Conservation (phyloP, 176 grass and related monocot species). For the Alopecurus myosuroides region DNA sequence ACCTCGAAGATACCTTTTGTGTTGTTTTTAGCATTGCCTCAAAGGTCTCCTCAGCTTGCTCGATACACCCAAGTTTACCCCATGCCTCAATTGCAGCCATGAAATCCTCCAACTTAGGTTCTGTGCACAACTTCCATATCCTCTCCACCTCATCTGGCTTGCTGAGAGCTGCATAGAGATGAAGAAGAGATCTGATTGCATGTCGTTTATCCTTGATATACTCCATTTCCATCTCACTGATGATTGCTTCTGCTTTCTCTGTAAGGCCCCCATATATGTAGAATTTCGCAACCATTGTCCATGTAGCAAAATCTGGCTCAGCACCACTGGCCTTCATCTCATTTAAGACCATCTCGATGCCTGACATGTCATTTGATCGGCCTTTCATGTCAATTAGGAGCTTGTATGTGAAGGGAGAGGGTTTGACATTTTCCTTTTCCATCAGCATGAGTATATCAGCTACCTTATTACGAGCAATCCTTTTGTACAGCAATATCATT, state of each 20-base stretch:
- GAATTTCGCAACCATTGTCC: conserved; percentile 38
- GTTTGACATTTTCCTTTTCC: conserved; percentile 64
- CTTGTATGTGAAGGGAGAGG: conserved; percentile 59
- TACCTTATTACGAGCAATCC: conserved; percentile 43
- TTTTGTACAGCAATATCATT: conserved; percentile 67
- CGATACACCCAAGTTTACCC: conserved; percentile 47
- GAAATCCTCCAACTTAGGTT: conserved; percentile 47
- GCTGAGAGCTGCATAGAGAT: conserved; percentile 56
- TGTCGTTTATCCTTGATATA: conserved; percentile 28
- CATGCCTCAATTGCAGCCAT: conserved; percentile 69
- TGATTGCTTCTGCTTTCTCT: conserved; percentile 61
- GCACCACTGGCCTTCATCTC: conserved; percentile 48
- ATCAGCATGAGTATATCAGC: conserved; percentile 52
- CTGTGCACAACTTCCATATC: conserved; percentile 54
- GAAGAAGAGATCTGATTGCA: conserved; percentile 46
- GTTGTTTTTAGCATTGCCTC: conserved; percentile 38
- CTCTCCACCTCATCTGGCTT: conserved; percentile 51
- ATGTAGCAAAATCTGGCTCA: conserved; percentile 33
- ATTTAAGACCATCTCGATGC: conserved; percentile 56
- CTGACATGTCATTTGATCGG: conserved; percentile 53
- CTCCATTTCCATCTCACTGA: conserved; percentile 51
- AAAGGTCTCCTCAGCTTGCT: conserved; percentile 47
- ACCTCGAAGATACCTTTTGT: conserved; percentile 39
- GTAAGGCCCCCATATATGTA: conserved; percentile 47
- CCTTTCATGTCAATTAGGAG: conserved; percentile 66